Evolutionary conservation across 2,329 filamentous ascomycete species (phyloP), one percentile per base, ranked within the genome.

Genomic region (Hysterium pulicare): DNA sequence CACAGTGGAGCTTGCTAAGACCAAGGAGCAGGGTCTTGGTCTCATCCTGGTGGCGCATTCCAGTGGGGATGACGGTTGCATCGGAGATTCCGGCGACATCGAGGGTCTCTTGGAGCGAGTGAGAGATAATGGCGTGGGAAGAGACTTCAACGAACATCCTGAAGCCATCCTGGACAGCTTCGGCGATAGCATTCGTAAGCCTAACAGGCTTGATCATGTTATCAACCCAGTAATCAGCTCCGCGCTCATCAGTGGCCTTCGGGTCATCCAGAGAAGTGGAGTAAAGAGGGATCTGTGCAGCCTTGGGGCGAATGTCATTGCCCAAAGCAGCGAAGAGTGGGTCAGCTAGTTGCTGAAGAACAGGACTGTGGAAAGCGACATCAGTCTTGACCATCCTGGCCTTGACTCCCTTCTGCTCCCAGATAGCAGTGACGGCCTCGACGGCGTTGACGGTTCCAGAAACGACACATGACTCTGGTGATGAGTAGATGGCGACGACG

Each of bases 61-160:
- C 51, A 3, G 65, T 65, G 2, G 64, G 55, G 11, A 67, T 45
- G 6, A 62, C 52, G 1, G 47, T 45, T n/a, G 45, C 55, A 4
- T 69, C 64, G 3, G 65, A 58, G 5, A 67, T 42, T 1, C 56
- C 59, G 5, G 38, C 40, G 22, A 64, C 54, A 10, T 62, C 45
- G 1, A 72, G 24, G 0, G 64, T 72, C 36, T 73, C 70, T 3
- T 57, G 61, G 22, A 73, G 59, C 0, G 70, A 72, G 37, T 73
- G 66, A 3, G 60, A 53, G 5, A 73, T 54, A 30, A 74, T 62
- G 0, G 70, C 68, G 38, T 73, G 71, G 4, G 49, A 57, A 0
- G 70, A 71, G 0, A 72, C 59, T 44, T 74, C 71, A 2, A 73
- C 31, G 48, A 73, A 72, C 1, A 68, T 15, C 4, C 63, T 50